Evolutionary conservation across 2,329 filamentous ascomycete species (phyloP).

Genomic region (Elsinoe australis): DNA sequence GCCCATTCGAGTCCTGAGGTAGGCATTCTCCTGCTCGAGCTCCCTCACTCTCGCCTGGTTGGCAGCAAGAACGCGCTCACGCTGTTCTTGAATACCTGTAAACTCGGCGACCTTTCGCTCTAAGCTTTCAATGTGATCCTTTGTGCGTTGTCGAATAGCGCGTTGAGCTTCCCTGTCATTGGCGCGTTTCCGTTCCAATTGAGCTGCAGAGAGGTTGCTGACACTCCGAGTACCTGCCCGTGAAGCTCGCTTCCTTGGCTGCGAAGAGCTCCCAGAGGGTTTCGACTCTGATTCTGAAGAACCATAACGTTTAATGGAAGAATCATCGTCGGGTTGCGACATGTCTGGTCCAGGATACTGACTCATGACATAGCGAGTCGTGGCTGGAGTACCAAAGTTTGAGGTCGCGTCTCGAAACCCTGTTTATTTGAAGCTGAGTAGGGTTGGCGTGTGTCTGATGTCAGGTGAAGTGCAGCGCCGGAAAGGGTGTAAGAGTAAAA

Average conservation of each 20-base stretch:
- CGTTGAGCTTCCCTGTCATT: conserved; percentile 55
- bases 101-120: conserved; percentile 49
- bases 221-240: conserved; percentile 52
- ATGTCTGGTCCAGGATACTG: conserved; percentile 18
- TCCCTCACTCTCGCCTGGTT: conserved; percentile 48
- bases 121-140: conserved; percentile 52
- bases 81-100: conserved; percentile 40
- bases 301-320: conserved; percentile 18
- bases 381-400: conserved; percentile 7
- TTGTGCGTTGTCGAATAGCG: conserved; percentile 52
- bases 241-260: conserved; percentile 41
- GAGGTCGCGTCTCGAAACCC: neutral
- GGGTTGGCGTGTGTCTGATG: conserved; percentile 1
- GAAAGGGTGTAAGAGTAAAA: conserved; percentile 9
- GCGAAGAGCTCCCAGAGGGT: conserved; percentile 7
- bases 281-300: conserved; percentile 21
- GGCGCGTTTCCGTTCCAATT: conserved; percentile 52
- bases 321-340: conserved; percentile 18
- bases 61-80: conserved; percentile 41
- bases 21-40: conserved; percentile 49
- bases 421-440: neutral
- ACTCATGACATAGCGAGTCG: conserved; percentile 19
- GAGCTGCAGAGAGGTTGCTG: conserved; percentile 49
- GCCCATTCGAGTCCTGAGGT: conserved; percentile 43
- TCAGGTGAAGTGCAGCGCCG: conserved; percentile 1